Conservation (phyloP, 192 early-diverging fungal species). For the Helicostylum pulchrum region DNA sequence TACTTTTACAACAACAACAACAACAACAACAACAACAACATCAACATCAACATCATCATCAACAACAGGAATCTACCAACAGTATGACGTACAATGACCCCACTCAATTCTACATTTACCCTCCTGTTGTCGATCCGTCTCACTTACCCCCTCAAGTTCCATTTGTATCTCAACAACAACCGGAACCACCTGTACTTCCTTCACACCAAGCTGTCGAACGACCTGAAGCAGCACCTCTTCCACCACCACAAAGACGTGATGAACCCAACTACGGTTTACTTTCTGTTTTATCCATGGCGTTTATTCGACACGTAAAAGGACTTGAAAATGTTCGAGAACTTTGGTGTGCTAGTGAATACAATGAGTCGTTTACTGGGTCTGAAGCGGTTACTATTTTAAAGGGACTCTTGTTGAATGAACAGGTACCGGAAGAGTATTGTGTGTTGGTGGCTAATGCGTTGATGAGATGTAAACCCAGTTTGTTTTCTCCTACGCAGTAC, state of each 20-base stretch:
- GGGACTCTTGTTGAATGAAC: constrained; percentile 19
- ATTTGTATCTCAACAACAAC: neutral
- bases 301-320: constrained; percentile 10
- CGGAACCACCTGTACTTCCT: neutral
- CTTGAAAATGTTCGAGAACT: constrained; percentile 20
- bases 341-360: constrained; percentile 26
- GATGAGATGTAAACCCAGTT: constrained; percentile 29
- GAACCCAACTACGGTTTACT: constrained; percentile 22
- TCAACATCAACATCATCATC: neutral
- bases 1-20: neutral
- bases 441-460: constrained; percentile 25
- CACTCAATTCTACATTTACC: neutral
- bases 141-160: neutral
- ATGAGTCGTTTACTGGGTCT: constrained; percentile 29
- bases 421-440: constrained; percentile 14
- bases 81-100: neutral
- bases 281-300: constrained; percentile 17
- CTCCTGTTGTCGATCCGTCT: neutral
- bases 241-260: neutral
- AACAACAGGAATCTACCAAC: neutral
- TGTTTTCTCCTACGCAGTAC: constrained; percentile 28
- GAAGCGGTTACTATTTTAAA: constrained; percentile 30
- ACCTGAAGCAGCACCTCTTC: neutral
- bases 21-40: neutral
- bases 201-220: neutral